Base-by-base conservation (phyloP, 2,329 filamentous ascomycete genomes). In the Stromatinia cepivora region DNA sequence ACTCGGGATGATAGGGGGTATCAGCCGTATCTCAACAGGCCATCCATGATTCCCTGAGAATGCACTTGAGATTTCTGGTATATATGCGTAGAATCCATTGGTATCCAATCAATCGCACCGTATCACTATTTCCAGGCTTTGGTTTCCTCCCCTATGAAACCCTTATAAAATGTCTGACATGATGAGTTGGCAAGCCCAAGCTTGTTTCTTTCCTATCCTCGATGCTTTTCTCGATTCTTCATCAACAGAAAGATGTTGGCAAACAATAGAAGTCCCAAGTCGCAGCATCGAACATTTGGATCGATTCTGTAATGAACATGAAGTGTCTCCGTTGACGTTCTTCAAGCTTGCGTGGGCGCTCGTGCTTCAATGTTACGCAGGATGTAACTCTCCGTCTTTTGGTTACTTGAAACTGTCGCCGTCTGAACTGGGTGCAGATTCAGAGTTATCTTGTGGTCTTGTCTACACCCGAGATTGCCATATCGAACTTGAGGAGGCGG, bases 311-410 rank as follows among this genome's bases (percentile, higher is more conserved):
- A 36, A 46, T 48, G 28, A 48, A 34, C 15, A 66, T 48, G 39
- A 45, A 31, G 39, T 66, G 8, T 25, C 64, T 15, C 64, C 39
- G 4, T 66, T 48, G 22, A 58, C 50, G 2, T 13, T 66, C 17
- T 66, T 66, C 39, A 66, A 66, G n/a, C 36, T 58, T 25, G 79
- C 78, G n/a, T 82, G 81, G 81, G 79, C 79, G 10, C 73, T 81
- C 15, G 78, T 80, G 20, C 3, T 76, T 76, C 13, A 84, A 81
- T 70, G 80, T 81, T 68, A 75, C 75, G 45, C 77, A 52, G 56
- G 74, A 71, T 2, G 73, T 78, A 11, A 81, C 77, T 25, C 73
- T 63, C 77, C 83, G 15, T 80, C 77, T 39, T 83, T 82, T 65
- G 81, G 80, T 7, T 80, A 81, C 58, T 74, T 80, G 5, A 78